phyloP scores from a whole-genome alignment of 179 eudicot species.

The Heliamphora pulchella region DNA sequence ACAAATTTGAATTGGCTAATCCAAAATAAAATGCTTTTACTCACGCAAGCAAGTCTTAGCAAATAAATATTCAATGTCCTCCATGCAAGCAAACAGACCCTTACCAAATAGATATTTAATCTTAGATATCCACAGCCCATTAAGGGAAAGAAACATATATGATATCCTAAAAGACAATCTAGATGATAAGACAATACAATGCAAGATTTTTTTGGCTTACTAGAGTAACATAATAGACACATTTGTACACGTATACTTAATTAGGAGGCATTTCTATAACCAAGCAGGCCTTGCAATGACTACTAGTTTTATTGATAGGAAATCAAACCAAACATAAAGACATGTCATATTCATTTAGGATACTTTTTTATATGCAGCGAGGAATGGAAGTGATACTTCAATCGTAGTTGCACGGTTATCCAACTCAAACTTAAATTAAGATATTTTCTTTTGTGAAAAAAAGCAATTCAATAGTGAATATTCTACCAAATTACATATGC shows the following conservation, averaged over 20 bases:
- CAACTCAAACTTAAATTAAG: background rate
- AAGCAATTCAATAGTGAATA: too few relatives aligned
- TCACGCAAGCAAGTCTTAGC: background rate
- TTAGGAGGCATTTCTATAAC: background rate
- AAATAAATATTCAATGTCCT: background rate
- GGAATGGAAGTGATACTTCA: background rate
- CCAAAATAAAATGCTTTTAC: background rate
- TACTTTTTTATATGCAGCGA: background rate
- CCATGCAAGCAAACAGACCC: background rate
- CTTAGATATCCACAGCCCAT: too few relatives aligned
- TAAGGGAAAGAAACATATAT: background rate
- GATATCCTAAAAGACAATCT: background rate
- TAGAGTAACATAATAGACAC: background rate
- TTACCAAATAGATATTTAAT: background rate
- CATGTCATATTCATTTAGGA: background rate
- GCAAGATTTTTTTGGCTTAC: background rate
- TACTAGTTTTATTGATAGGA: background rate
- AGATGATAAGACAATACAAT: background rate
- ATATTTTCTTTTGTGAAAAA: background rate
- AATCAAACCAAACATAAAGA: background rate
- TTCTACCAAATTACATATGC: background rate
- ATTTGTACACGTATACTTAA: background rate
- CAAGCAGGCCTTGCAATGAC: background rate
- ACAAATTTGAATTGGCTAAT: background rate
- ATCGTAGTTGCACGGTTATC: background rate